Evolutionary conservation across 371 early-diverging fungal species (phyloP), one percentile per base, ranked within the genome.

Genomic region (Rhizopus microsporus): DNA sequence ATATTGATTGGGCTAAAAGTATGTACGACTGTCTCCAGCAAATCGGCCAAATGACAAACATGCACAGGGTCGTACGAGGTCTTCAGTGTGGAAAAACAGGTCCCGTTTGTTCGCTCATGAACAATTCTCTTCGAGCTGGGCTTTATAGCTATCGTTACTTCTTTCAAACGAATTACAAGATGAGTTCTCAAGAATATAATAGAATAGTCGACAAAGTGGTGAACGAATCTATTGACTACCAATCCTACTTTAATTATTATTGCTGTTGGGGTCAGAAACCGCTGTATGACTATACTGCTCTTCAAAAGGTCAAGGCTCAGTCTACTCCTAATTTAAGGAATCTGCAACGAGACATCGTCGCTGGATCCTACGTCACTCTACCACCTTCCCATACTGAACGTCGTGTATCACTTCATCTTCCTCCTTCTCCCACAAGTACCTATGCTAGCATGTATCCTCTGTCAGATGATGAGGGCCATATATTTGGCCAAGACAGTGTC

Each of bases 201-300:
- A 42, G n/a, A 15, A 10, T 10, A 42, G n/a, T n/a, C 5, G 34
- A 59, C 31, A 43, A 52, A 3, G 57, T 56, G 12, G 43, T 67
- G 10, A 29, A 56, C 1, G 72, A 78, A 38, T 49, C 49, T 34
- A 50, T 59, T n/a, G 35, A 44, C 2, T 66, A 68, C 23, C 60
- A 57, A 1, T 69, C 76, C 4, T 73, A 51, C 43, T 57, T 63
- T 29, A 62, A 69, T 16, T 75, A 75, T 55, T 61, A 69, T 42
- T 54, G 63, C 53, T 62, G 62, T 30, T 75, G 78, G 78, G 75
- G 65, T 3, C 60, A 75, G 35, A 78, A 71, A 44, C 59, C 71
- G 7, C 44, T 73, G 4, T 50, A 56, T 30, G 62, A 65, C 13
- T n/a, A 39, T 13, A 8, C 10, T 42, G 10, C n/a, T 6, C 2